Base-by-base conservation (phyloP, 768 basidiomycete species). In the Pulveroboletus sp. region DNA sequence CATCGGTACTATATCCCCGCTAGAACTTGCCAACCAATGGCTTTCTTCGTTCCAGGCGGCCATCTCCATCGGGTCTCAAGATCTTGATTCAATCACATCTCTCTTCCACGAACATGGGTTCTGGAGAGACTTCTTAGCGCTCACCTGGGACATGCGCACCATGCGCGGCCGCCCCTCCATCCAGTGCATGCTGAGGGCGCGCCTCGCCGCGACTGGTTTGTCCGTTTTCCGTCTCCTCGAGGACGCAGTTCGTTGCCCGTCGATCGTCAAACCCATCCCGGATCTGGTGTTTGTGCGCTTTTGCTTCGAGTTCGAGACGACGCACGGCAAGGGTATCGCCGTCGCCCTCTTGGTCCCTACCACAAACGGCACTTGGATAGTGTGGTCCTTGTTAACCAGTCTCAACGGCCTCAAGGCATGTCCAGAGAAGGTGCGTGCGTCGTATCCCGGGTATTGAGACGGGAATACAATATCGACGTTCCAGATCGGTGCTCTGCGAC, bases 281-380 rank as follows among this genome's bases (percentile, higher is more conserved):
- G 82, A 79, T 54, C 49, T 87, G 5, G 73, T 71, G 0, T 86
- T 83, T 78, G 63, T 87, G 35, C 75, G 76, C 23, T 65, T 75
- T 27, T 63, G 77, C 47, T 83, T 88, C 60, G 73, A 67, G 5
- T 87, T 86, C 55, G 79, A 76, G 6, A 71, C 72, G 5, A 50
- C 62, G 2, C 63, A 75, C 2, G 85, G 80, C 0, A 58, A 70
- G 6, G 78, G 75, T 2, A 74, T 73, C 1, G 83, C 81, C 5
- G 64, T 86, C 29, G 72, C 72, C 10, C 74, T 81, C 29, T 71
- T 87, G 20, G 70, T 86, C 1, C 57, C 69, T 4, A 62, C 62
- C 12, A 62, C 71, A 5, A 26, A 48, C 22, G 64, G 63, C 23
- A 37, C 44, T 17, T 87, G 85, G 86, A 80, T 75, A 58, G 82